phyloP scores from a whole-genome alignment of 2,329 filamentous ascomycete species.

The Botrytis fragariae region DNA sequence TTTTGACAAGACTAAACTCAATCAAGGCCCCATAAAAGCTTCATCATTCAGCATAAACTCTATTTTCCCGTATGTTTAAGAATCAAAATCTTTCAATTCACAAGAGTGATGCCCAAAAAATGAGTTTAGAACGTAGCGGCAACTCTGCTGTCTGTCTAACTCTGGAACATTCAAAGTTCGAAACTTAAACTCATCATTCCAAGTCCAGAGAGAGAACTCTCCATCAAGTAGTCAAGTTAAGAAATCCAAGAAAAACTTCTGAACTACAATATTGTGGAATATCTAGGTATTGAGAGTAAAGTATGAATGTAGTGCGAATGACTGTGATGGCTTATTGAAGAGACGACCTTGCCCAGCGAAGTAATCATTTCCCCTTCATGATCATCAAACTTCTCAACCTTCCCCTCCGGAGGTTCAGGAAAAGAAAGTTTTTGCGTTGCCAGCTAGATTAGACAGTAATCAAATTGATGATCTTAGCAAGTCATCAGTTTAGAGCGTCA shows the following conservation, averaged over 20 bases:
- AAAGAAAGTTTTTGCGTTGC: background rate
- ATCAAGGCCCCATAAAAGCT: background rate
- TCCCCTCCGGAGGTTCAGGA: background rate
- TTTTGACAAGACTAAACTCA: background rate
- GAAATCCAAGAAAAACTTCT: too few relatives aligned
- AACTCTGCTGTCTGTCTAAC: background rate
- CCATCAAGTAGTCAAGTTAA: too few relatives aligned
- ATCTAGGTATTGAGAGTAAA: too few relatives aligned
- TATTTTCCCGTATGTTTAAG: background rate
- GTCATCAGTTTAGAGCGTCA: background rate
- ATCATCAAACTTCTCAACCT: background rate
- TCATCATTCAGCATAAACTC: background rate
- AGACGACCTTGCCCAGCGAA: background rate
- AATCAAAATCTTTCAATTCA: background rate
- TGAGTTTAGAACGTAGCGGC: background rate
- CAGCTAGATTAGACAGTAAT: background rate
- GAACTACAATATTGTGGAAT: rapidly evolving
- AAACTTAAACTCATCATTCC: background rate
- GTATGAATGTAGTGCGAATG: background rate
- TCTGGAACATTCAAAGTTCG: background rate
- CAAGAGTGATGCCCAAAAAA: background rate
- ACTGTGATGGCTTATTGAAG: background rate
- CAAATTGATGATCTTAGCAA: background rate
- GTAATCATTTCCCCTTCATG: background rate
- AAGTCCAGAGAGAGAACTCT: background rate